Evolutionary conservation across 441 rosid species (phyloP), one percentile per base, ranked within the genome.

Genomic region (Corymbia citriodora): DNA sequence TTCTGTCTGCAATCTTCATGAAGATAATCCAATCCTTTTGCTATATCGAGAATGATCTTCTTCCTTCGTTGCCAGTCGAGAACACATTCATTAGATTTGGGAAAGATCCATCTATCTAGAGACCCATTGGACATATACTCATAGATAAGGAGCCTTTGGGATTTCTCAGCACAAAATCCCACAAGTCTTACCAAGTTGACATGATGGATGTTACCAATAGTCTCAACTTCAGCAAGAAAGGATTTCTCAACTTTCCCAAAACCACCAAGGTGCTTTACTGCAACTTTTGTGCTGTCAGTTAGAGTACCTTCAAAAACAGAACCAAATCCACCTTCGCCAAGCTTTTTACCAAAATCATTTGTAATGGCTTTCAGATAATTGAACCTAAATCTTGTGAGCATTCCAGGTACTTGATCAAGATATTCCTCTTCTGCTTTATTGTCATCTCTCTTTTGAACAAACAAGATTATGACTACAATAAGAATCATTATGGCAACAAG

Each of bases 271-370:
- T 25, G 9, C 79, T 92, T 92, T 16, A 92, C 90, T 21, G 72
- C 92, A 52, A 92, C 88, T 72, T 90, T 88, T 7, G 81, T 89
- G n/a, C 91, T 89, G 2, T 90, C 81, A 55, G 4, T 45, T 50
- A 92, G 65, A 29, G 36, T 88, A 10, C 92, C 93, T 50, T 52
- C 15, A 12, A 53, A 90, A 61, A 90, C 82, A 33, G 49, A 88
- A 6, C 91, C 90, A 49, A 90, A 91, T 16, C 90, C 92, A 55
- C 92, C 59, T 82, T 79, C 50, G 17, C 92, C 92, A 27, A 92
- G 91, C 90, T 81, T 89, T 19, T 48, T 33, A 49, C 17, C 40
- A 23, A 92, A 90, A 21, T 89, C 45, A 15, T 57, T 16, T 2
- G 87, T 87, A 1, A 81, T 23, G 57, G 59, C 12, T 85, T 21